Evolutionary conservation across 2,329 filamentous ascomycete species (phyloP).

Genomic region (Madurella fahalii): DNA sequence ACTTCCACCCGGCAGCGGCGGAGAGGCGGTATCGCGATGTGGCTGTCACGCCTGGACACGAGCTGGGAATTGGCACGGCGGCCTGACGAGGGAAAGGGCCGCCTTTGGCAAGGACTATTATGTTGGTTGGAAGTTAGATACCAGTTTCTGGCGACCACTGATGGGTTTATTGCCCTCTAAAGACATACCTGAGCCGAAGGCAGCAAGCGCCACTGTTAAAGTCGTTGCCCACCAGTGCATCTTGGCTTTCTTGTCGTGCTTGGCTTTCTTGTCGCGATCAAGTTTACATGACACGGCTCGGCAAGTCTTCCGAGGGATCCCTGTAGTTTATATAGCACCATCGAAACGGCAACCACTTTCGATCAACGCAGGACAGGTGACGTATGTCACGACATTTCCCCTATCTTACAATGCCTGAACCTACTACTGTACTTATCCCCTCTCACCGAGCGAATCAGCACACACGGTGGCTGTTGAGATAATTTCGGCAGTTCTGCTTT

Average conservation of each 20-base stretch:
- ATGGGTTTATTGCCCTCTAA: background rate
- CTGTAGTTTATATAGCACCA: background rate
- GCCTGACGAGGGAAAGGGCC: background rate
- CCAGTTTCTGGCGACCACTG: background rate
- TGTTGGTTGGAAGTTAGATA: background rate
- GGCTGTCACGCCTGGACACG: conserved; percentile 28
- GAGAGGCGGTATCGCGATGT: conserved; percentile 26
- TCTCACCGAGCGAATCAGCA: no score
- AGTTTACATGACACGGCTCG: background rate
- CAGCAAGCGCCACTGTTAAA: background rate
- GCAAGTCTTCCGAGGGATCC: background rate
- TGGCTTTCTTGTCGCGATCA: background rate
- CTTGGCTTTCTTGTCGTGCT: background rate
- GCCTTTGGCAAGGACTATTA: background rate
- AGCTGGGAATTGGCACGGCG: conserved; percentile 26
- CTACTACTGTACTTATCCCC: background rate
- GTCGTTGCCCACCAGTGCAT: background rate
- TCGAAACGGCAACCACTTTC: background rate
- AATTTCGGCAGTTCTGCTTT: no score
- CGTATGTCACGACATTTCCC: background rate
- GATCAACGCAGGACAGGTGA: background rate
- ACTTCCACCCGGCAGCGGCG: conserved; percentile 32
- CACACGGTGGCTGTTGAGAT: no score
- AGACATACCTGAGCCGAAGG: background rate
- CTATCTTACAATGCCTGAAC: background rate